Evolutionary conservation across 108 stramenopile species (phyloP), one percentile per base, ranked within the genome.

Genomic region (Cyclotella baltica): DNA sequence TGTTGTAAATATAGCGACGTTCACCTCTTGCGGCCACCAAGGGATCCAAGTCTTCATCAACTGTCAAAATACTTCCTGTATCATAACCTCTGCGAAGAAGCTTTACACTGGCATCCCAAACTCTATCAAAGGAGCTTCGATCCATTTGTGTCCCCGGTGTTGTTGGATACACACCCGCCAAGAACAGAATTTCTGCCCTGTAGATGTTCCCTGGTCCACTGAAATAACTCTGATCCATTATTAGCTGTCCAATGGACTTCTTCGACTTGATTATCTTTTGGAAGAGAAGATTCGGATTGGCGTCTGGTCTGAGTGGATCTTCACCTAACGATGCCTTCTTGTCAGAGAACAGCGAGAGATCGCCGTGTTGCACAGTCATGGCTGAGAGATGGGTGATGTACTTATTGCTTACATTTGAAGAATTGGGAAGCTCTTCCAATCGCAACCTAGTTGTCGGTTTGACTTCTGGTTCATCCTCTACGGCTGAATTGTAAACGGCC

Each of bases 221-320:
- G 66, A 93, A 89, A 71, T 65, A 88, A n/a, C 70, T 69, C 62
- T 93, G 92, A 63, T 93, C 92, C 92, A 93, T 93, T 36, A 93
- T 78, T 22, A 90, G 25, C 4, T 80, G 68, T 27, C 92, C 92
- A 55, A 93, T 90, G 23, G 75, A 70, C 50, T 89, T 93, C 27
- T 87, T 89, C 3, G 88, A 87, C 62, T 72, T 87, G 33, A 68
- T 33, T 11, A 93, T 66, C 68, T 70, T 70, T 28, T n/a, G 29
- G 76, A 84, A 93, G 0, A 93, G 71, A 13, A 38, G 35, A 58
- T 88, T 78, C 27, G 75, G 80, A 52, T 93, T 78, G 10, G 92
- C 92, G 59, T 93, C 92, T 22, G 78, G 31, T 50, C 92, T 88
- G 11, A 93, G 64, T 22, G 92, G 92, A 64, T 92, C 92, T 55